phyloP scores from a whole-genome alignment of 2,329 filamentous ascomycete genomes.

The Mycosphaerella sp. region DNA sequence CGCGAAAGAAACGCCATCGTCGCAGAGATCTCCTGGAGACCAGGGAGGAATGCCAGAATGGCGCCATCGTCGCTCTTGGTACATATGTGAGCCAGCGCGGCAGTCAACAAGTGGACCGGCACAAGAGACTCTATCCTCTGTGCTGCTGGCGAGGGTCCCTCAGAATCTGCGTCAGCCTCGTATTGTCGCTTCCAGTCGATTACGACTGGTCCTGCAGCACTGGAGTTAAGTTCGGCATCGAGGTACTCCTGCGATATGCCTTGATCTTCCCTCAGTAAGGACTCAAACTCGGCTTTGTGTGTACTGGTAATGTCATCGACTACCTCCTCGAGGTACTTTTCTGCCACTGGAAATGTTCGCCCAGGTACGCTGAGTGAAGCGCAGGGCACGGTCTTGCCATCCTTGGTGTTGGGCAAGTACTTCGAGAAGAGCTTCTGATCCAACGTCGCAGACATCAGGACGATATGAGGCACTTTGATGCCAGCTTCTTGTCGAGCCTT shows the following conservation, averaged over 20 bases:
- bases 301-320: slow-evolving; percentile 28
- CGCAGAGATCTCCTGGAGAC: slow-evolving; percentile 37
- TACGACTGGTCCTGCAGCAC: slow-evolving; percentile 11
- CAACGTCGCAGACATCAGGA: slow-evolving; percentile 48
- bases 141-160: slow-evolving; percentile 14
- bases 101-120: slow-evolving; percentile 40
- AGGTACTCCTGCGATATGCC: slow-evolving; percentile 20
- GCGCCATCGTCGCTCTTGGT: slow-evolving; percentile 40
- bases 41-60: slow-evolving; percentile 47
- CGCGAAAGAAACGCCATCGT: slow-evolving; percentile 30
- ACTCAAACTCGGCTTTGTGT: slow-evolving; percentile 22
- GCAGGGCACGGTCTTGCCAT: slow-evolving; percentile 34
- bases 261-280: slow-evolving; percentile 8
- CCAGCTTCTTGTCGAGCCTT: slow-evolving; percentile 32
- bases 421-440: slow-evolving; percentile 42
- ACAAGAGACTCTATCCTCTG: slow-evolving; percentile 38
- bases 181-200: slow-evolving; percentile 40
- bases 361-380: slow-evolving; percentile 42
- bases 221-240: slow-evolving; percentile 15
- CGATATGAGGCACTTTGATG: slow-evolving; percentile 39
- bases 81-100: slow-evolving; percentile 44
- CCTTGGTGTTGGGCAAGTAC: slow-evolving; percentile 38
- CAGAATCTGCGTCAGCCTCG: slow-evolving; percentile 25
- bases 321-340: slow-evolving; percentile 41
- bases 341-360: slow-evolving; percentile 40